Conservation (phyloP, 768 basidiomycete genomes). For the Lactarius psammicola region DNA sequence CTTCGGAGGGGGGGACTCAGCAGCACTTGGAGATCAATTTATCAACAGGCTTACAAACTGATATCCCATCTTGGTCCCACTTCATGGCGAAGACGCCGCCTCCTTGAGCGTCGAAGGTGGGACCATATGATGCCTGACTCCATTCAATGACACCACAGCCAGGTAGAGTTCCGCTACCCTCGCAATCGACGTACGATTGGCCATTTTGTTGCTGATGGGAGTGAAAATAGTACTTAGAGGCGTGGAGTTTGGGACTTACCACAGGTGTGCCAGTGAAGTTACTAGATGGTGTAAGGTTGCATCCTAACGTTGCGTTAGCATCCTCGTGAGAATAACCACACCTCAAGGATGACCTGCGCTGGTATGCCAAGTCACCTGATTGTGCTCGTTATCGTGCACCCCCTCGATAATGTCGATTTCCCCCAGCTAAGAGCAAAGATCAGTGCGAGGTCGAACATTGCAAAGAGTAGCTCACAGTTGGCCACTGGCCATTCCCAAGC, state of each 20-base stretch:
- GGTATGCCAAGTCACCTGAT: constrained; percentile 83
- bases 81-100: constrained; percentile 90
- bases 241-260: constrained; percentile 39
- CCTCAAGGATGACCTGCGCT: constrained; percentile 45
- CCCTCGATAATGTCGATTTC: constrained; percentile 86
- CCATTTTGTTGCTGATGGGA: constrained; percentile 45
- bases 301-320: constrained; percentile 42
- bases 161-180: constrained; percentile 47
- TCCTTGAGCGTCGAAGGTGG: constrained; percentile 71
- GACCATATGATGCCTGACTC: constrained; percentile 82
- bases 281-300: constrained; percentile 51
- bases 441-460: constrained; percentile 14
- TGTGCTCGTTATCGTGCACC: constrained; percentile 80
- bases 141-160: constrained; percentile 80
- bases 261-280: constrained; percentile 64
- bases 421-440: constrained; percentile 49
- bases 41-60: constrained; percentile 59
- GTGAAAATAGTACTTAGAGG: neutral
- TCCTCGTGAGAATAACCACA: constrained; percentile 9
- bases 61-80: constrained; percentile 78
- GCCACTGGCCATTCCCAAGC: constrained; percentile 60
- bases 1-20: constrained; percentile 37
- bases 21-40: neutral
- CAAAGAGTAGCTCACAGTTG: constrained; percentile 45
- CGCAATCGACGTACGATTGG: constrained; percentile 52